phyloP scores from a whole-genome alignment of 306 rosid species.

The Lablab purpureus region DNA sequence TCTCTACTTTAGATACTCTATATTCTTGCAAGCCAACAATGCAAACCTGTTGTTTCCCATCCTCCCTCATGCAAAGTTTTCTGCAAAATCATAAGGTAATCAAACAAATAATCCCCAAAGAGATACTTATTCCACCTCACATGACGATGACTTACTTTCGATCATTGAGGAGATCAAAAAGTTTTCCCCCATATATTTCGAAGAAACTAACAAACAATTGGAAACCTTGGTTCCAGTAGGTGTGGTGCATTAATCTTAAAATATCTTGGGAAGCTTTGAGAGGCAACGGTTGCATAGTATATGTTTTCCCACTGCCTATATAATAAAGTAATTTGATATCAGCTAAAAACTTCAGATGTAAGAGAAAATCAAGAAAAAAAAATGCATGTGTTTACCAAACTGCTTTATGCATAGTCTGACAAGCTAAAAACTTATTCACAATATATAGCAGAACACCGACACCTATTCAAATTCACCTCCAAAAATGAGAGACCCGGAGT shows the following conservation, averaged over 20 bases:
- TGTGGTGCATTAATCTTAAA: conserved; percentile 65
- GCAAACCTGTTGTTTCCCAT: conserved; percentile 92
- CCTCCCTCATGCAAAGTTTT: conserved; percentile 90
- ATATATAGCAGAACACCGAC: conserved; percentile 21
- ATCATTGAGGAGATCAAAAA: conserved; percentile 87
- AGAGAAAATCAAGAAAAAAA: conserved; percentile 29
- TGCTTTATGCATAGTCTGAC: not conserved
- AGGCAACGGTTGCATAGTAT: conserved; percentile 91
- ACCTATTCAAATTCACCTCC: conserved; percentile 7
- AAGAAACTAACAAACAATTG: conserved; percentile 82
- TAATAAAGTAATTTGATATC: conserved; percentile 33
- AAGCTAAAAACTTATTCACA: conserved; percentile 6
- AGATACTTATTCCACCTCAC: conserved; percentile 27
- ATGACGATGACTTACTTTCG: conserved; percentile 65
- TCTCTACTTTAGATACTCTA: conserved; percentile 71
- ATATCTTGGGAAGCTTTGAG: conserved; percentile 83
- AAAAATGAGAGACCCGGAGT: not conserved
- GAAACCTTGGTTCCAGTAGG: conserved; percentile 78
- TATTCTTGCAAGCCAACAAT: conserved; percentile 89
- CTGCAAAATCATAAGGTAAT: conserved; percentile 57
- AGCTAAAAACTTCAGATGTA: conserved; percentile 20
- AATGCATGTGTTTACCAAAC: conserved; percentile 10
- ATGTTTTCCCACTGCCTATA: conserved; percentile 87
- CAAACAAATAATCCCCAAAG: conserved; percentile 39
- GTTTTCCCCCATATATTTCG: conserved; percentile 87